Conservation (phyloP, 1,284 basidiomycete genomes). For the Cutaneotrichosporon dermatis region DNA sequence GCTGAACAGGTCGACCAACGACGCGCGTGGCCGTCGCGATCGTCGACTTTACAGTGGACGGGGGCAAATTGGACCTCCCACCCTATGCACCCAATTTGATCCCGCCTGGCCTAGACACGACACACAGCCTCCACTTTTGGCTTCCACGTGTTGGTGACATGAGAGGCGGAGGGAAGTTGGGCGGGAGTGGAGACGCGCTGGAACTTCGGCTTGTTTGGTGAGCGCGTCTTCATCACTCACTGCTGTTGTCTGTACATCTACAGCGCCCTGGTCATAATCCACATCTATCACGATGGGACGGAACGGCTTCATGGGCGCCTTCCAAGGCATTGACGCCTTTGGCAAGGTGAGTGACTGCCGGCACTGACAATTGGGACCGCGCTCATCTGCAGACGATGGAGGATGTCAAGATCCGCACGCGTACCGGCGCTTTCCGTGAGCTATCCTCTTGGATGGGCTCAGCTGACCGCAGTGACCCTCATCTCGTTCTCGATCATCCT, state of each 20-base stretch:
- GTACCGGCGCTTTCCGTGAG: slow-evolving; percentile 83
- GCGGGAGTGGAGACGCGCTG: neutral
- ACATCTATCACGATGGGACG: slow-evolving; percentile 36
- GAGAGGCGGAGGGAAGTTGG: too few relatives aligned
- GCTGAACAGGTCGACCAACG: neutral
- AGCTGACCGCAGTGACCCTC: slow-evolving; percentile 68
- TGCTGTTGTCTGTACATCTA: too few relatives aligned
- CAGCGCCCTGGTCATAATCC: neutral
- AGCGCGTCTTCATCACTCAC: too few relatives aligned
- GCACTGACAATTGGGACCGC: neutral
- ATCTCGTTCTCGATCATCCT: slow-evolving; percentile 87
- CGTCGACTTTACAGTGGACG: too few relatives aligned
- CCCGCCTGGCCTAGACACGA: neutral
- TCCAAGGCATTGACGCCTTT: slow-evolving; percentile 79
- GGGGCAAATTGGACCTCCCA: too few relatives aligned
- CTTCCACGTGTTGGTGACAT: neutral
- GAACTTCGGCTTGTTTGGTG: neutral
- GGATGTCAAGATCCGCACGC: slow-evolving; percentile 95
- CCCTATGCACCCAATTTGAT: neutral
- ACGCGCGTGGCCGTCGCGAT: slow-evolving; percentile 5
- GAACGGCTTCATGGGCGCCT: slow-evolving; percentile 46
- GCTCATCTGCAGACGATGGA: slow-evolving; percentile 70
- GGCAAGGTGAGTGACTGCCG: slow-evolving; percentile 67
- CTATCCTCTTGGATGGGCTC: slow-evolving; percentile 15
- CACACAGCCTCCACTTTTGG: neutral